These are phyloP conservation scores for Pontederia crassipes DNA, from an alignment of 176 grass and related monocot genomes.

Conservation along the genomic window DNA sequence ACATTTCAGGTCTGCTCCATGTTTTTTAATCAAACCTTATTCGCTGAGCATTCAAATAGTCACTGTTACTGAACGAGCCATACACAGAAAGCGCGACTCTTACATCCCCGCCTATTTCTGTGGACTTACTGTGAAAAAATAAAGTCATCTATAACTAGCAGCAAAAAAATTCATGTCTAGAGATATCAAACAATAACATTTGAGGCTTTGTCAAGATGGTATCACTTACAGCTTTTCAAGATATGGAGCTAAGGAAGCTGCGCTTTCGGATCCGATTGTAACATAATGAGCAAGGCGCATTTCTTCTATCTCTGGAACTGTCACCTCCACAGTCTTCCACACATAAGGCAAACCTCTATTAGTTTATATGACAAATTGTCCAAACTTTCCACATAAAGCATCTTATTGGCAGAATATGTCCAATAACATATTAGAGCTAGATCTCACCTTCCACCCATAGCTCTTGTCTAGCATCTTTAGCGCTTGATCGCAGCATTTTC, in stretches of 20 bases:
- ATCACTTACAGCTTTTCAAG: conserved; percentile 43
- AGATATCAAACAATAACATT: conserved; percentile 2
- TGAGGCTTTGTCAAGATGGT: neutral
- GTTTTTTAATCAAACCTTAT: conserved; percentile 31
- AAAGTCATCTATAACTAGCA: neutral
- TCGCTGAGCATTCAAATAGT: conserved; percentile 71
- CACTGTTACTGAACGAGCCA: conserved; percentile 63
- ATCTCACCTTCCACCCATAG: conserved; percentile 70
- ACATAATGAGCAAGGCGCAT: conserved; percentile 87
- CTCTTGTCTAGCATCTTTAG: conserved; percentile 32
- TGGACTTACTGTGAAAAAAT: conserved; percentile 21
- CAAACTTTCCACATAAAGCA: neutral
- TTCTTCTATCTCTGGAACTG: conserved; percentile 73
- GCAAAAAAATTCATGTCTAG: neutral
- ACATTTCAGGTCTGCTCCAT: neutral
- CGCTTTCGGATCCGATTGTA: conserved; percentile 80
- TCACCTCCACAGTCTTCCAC: conserved; percentile 49
- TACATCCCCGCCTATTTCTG: conserved; percentile 76
- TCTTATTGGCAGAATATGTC: neutral
- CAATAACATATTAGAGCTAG: neutral
- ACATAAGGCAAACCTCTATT: neutral
- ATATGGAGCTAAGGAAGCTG: conserved; percentile 54
- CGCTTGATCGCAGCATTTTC: conserved; percentile 54
- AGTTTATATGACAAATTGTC: neutral
- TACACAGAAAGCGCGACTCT: conserved; percentile 58